Evolutionary conservation across 2,329 filamentous ascomycete genomes (phyloP), one percentile per base, ranked within the genome.

Genomic region (Aspergillus ibericus): DNA sequence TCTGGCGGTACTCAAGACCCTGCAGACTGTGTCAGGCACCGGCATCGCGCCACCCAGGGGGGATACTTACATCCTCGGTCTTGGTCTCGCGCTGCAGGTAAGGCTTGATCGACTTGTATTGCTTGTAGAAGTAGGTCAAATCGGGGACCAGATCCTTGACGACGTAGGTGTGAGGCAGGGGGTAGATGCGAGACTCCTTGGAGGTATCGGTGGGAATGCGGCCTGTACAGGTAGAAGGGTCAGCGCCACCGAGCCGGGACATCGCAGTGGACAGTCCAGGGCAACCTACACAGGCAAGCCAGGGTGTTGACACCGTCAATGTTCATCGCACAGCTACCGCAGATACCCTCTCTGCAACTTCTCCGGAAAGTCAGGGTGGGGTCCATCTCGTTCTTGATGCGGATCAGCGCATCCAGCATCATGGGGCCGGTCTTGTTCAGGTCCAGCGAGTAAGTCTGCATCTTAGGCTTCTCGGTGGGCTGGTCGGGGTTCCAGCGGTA

Each of bases 41-140:
- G 22, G 15, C 8, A 18, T 42, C 13, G 15, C 35, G 5, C 32
- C 32, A 32, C 25, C 15, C 29, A 18, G 32, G 16, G 20, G 15
- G 25, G 10, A 42, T 22, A 83, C 89, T 76, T 85, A 96, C 91
- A 75, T 97, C 91, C 67, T 88, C 86, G 44, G 91, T 82, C 56
- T 91, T 89, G 27, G 91, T 95, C 64, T 93, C 89, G 73, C 92
- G 87, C 83, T 98, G 95, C 55, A 99, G 88, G 78, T 96, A 99
- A 44, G 95, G 95, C 88, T 98, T 96, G 81, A 99, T 97, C 15
- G 93, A 97, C 82, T 97, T 96, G 87, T 99, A 99, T 84, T 99
- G 95, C 86, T 98, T 98, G 87, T 99, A 99, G 83, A 99, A 98
- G 74, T 95, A 90, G 63, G 95, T 99, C 82, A 99, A 83, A 76